Base-by-base conservation (phyloP, 768 basidiomycete genomes). In the Tephrocybe sp. region DNA sequence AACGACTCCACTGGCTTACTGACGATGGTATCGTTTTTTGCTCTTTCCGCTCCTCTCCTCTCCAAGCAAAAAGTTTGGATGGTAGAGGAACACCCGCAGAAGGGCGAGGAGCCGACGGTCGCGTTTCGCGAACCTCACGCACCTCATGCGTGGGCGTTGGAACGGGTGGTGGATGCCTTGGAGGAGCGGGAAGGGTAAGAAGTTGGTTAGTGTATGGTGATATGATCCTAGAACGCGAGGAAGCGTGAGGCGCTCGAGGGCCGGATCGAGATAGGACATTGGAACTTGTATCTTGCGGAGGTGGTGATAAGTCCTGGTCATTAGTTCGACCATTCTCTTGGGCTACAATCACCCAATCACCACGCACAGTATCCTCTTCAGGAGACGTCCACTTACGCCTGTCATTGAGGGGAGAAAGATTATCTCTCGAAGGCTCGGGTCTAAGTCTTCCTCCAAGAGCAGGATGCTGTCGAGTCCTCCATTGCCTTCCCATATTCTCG, bases 41-140 rank as follows among this genome's bases (percentile, higher is more conserved):
- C 61, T 39, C 72, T 72, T 47, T 71, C 70, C 53, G 73, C 71
- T 19, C 71, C 50, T 74, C 73, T 23, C 71, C 75, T 60, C 79
- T 82, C 72, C 74, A 85, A 12, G 81, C 76, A 20, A 78, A 62
- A 69, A 75, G 78, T 34, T 69, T 70, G 7, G 60, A 41, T 1
- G 79, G 78, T 30, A 84, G 72, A 16, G 75, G 72, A 41, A 74
- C 72, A 34, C 73, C 73, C 22, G 72, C 69, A 32, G 45, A 52
- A 32, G 61, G 56, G 14, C 74, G 70, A 39, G 68, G 52, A 22
- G 62, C 51, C 11, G 71, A 44, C 33, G 64, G 50, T 31, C 75
- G 71, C 9, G 60, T 41, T 4, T 75, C 72, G 50, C 75, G 71
- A n/a, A 60, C 39, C 7, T 75, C 71, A 45, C 50, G 50, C 14